Evolutionary conservation across 805 yeast species (phyloP).

Genomic region (Zygoascus tannicola): DNA sequence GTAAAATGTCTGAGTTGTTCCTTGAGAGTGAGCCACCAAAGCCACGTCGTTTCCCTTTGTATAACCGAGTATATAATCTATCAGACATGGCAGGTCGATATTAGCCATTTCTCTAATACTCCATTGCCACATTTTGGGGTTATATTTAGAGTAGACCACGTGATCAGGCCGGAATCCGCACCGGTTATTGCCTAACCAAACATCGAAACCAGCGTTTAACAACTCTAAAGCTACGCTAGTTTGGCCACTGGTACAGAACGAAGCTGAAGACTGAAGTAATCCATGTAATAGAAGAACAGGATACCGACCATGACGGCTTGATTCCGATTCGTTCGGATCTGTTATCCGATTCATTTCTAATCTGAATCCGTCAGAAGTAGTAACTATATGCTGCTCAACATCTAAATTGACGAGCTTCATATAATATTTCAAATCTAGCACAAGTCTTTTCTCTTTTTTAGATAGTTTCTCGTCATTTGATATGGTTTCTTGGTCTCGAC

Average conservation of each 20-base stretch:
- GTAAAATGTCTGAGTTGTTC: slow-evolving; percentile 77
- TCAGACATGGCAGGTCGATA: slow-evolving; percentile 65
- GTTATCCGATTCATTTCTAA: slow-evolving; percentile 56
- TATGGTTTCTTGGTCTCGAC: slow-evolving; percentile 1
- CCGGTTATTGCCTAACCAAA: slow-evolving; percentile 88
- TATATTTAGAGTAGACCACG: slow-evolving; percentile 31
- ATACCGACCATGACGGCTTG: slow-evolving; percentile 28
- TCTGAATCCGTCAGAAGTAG: slow-evolving; percentile 73
- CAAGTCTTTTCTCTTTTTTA: slow-evolving; percentile 31
- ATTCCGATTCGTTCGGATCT: slow-evolving; percentile 34
- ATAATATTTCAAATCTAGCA: slow-evolving; percentile 58
- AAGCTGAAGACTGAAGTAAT: slow-evolving; percentile 74
- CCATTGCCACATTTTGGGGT: slow-evolving; percentile 83
- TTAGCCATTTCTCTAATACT: slow-evolving; percentile 74
- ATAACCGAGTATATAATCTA: slow-evolving; percentile 45
- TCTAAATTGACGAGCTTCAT: slow-evolving; percentile 51
- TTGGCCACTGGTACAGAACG: slow-evolving; percentile 74
- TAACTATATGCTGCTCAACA: slow-evolving; percentile 47
- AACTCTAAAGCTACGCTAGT: slow-evolving; percentile 60
- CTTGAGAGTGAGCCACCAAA: slow-evolving; percentile 83
- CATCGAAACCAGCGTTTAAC: slow-evolving; percentile 58
- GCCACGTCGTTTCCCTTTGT: slow-evolving; percentile 36
- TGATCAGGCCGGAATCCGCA: slow-evolving; percentile 77
- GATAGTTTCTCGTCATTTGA: not conserved
- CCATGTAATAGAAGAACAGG: slow-evolving; percentile 85